Conservation (phyloP, 1,139 yeast genomes). For the Groenewaldozyma sp. region DNA sequence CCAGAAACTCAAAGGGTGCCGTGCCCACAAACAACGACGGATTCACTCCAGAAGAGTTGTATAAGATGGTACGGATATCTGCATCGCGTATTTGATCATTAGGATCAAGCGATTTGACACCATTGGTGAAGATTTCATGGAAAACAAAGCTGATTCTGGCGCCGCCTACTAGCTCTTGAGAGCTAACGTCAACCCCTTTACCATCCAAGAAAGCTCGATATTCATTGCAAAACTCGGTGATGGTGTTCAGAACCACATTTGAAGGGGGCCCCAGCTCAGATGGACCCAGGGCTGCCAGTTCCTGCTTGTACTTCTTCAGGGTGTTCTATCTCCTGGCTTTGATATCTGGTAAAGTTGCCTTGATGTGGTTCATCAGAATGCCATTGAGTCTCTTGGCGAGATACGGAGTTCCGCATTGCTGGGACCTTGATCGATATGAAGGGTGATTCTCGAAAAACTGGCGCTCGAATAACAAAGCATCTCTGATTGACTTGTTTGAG, state of each 20-base stretch:
- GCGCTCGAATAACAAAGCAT: conserved; percentile 76
- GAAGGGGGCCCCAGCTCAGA: conserved; percentile 78
- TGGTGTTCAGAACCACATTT: conserved; percentile 80
- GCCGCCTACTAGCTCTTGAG: conserved; percentile 83
- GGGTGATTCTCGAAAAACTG: conserved; percentile 80
- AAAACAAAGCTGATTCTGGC: conserved; percentile 97
- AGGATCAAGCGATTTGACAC: conserved; percentile 88
- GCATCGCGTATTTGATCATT: conserved; percentile 94
- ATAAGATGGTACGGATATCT: conserved; percentile 85
- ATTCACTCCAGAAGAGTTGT: conserved; percentile 93
- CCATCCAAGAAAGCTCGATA: conserved; percentile 90
- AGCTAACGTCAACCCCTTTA: conserved; percentile 76
- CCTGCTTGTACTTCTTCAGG: conserved; percentile 77
- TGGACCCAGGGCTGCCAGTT: conserved; percentile 61
- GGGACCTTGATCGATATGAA: conserved; percentile 90
- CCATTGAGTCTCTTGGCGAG: conserved; percentile 88
- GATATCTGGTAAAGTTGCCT: conserved; percentile 92
- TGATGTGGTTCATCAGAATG: conserved; percentile 85
- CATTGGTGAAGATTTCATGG: conserved; percentile 93
- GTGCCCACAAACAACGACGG: conserved; percentile 98
- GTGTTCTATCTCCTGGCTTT: conserved; percentile 86
- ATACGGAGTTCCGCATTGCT: conserved; percentile 92
- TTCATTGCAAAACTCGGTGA: conserved; percentile 88
- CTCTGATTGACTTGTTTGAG: conserved; percentile 71
- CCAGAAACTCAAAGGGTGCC: conserved; percentile 92